These are phyloP conservation scores for Dissophora ornata DNA, from an alignment of 192 early-diverging fungal species.

Conservation along the genomic window DNA sequence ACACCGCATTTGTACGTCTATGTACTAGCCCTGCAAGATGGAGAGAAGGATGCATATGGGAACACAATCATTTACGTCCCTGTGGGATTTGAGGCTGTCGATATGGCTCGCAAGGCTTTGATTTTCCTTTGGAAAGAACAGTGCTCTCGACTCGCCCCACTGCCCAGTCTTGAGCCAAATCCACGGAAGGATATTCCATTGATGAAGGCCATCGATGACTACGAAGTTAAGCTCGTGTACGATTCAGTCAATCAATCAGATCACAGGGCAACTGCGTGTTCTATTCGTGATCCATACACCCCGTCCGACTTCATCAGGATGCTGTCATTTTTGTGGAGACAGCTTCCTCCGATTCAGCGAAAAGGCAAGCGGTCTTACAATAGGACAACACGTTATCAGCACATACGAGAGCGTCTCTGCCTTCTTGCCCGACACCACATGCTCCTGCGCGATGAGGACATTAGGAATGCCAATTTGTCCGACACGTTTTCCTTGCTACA, in stretches of 20 bases:
- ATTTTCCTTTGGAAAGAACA: constrained; percentile 19
- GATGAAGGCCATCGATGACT: constrained; percentile 11
- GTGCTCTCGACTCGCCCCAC: neutral
- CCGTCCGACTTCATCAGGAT: constrained; percentile 10
- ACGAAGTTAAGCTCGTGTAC: constrained; percentile 13
- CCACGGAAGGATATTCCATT: constrained; percentile 16
- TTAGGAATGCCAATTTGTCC: constrained; percentile 27
- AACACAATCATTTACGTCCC: constrained; percentile 10
- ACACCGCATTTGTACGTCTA: neutral
- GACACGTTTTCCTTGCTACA: constrained; percentile 5
- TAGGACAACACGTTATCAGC: neutral
- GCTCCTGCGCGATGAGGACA: constrained; percentile 40
- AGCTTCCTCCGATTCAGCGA: neutral
- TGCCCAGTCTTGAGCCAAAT: constrained; percentile 13
- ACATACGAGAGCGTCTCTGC: constrained; percentile 32
- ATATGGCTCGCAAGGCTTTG: constrained; percentile 10
- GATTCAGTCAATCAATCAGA: neutral
- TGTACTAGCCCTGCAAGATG: too few relatives aligned
- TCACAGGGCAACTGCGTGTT: neutral
- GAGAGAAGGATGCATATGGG: too few relatives aligned
- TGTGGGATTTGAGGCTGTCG: constrained; percentile 1
- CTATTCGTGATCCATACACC: constrained; percentile 19
- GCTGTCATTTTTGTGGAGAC: constrained; percentile 15
- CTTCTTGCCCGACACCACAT: constrained; percentile 30
- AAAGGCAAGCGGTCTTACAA: constrained; percentile 7